Conservation (phyloP, 441 rosid species). For the Populus trichocarpa region DNA sequence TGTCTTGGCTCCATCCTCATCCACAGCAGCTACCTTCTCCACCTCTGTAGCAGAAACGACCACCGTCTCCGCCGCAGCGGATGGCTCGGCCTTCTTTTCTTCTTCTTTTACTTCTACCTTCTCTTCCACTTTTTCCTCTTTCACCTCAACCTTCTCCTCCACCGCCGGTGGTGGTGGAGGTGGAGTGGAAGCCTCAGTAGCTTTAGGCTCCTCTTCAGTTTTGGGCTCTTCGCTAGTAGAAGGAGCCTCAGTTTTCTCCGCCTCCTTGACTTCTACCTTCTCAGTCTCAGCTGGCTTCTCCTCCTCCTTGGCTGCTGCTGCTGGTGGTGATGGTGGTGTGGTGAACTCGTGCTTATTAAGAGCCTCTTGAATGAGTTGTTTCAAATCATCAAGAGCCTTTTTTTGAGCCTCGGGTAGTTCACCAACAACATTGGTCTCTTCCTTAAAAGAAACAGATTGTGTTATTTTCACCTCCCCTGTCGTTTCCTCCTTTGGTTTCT, state of each 20-base stretch:
- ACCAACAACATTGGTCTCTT: conserved; percentile 43
- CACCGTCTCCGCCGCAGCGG: conserved; percentile 23
- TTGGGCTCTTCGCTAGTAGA: conserved; percentile 26
- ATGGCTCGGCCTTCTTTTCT: conserved; percentile 9
- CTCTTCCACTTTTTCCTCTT: conserved; percentile 13
- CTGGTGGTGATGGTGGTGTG: conserved; percentile 22
- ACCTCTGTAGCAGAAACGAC: conserved; percentile 6
- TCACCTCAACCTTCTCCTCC: conserved; percentile 18
- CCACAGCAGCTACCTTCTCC: conserved; percentile 38
- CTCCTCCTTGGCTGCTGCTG: conserved; percentile 27
- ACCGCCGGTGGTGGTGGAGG: conserved; percentile 10
- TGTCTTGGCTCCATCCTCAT: conserved; percentile 64
- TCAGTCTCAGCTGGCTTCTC: conserved; percentile 19
- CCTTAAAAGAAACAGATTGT: conserved; percentile 52
- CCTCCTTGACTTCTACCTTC: conserved; percentile 11
- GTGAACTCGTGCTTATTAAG: conserved; percentile 66
- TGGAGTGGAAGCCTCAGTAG: neutral
- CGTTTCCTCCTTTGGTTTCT: conserved; percentile 4
- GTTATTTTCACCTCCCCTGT: conserved; percentile 24
- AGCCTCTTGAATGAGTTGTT: conserved; percentile 60
- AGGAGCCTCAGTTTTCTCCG: conserved; percentile 19
- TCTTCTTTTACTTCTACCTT: conserved; percentile 34
- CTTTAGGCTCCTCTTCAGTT: conserved; percentile 20
- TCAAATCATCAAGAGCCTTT: conserved; percentile 73
- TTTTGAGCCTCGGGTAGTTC: conserved; percentile 61